Base-by-base conservation (phyloP, 2,329 filamentous ascomycete species). In the Paraphaeosphaeria minitans region DNA sequence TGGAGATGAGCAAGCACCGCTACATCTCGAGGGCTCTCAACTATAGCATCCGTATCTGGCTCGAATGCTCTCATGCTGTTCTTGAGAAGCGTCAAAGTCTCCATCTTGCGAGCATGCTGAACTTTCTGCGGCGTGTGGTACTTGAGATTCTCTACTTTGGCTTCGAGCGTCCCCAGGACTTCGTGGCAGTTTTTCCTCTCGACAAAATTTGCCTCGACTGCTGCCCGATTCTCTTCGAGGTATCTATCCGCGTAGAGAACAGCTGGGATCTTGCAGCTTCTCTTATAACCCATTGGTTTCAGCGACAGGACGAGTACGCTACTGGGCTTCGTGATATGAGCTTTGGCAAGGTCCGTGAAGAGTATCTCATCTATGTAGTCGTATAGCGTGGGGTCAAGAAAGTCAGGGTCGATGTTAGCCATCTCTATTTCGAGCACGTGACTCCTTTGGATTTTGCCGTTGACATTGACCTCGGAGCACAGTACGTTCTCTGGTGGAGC, bases 201-300 rank as follows among this genome's bases (percentile, higher is more conserved):
- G 24, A 66, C 61, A n/a, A 83, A 81, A 57, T 87, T 80, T 9
- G 79, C 76, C 45, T 78, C 78, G 16, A 83, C 79, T 10, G 79
- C 67, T 1, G 78, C 77, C 56, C 80, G 77, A 58, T 83, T 84
- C 60, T 79, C 76, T 50, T 83, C 78, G 47, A 87, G 75, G 68
- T 89, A 89, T 47, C 86, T 81, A 72, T 89, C 87, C 4, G 84
- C 80, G 62, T 85, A 87, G 66, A 86, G 81, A 1, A 79, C 77
- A 1, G 80, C 69, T 3, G 85, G 85, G 19, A 87, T 78, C 6
- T 81, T 81, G 45, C 87, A 74, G 33, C 74, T 73, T 31, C 80
- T 66, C 66, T 77, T 56, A 66, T 63, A 71, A 65, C 73, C 68
- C 68, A 1, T 69, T 63, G 3, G 68, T 9, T 56, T 68, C 29